Evolutionary conservation across 495 filamentous ascomycete species (phyloP).

Genomic region (Aspergillus saccharolyticus): DNA sequence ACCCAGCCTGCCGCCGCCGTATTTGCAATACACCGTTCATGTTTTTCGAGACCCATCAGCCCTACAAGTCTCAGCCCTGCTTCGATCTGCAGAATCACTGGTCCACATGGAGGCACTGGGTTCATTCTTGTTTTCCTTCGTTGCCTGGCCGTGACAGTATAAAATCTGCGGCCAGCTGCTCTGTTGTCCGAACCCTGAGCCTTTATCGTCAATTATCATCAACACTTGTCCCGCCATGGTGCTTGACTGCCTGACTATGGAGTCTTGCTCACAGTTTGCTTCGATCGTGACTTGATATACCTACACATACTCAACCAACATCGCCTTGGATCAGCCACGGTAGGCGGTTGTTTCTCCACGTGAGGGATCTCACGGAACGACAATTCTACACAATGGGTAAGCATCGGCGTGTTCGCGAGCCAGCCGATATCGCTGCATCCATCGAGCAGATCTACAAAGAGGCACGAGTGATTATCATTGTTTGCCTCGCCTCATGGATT

Average conservation of each 20-base stretch:
- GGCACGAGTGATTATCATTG: slow-evolving; percentile 12
- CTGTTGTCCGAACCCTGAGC: not conserved
- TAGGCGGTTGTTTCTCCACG: too few species aligned
- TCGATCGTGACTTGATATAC: not conserved
- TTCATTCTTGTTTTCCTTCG: not conserved
- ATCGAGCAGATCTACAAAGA: slow-evolving; percentile 14
- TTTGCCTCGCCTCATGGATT: slow-evolving; percentile 9
- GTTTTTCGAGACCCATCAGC: not conserved
- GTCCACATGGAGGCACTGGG: not conserved
- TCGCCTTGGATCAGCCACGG: not conserved
- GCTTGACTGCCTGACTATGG: not conserved
- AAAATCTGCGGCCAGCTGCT: not conserved
- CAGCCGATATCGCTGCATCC: not conserved
- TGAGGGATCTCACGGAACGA: not conserved
- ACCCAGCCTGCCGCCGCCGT: not conserved
- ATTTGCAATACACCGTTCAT: not conserved
- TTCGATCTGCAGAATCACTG: not conserved
- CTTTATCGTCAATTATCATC: too few species aligned
- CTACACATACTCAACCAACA: not conserved
- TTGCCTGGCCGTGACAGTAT: not conserved
- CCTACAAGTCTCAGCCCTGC: not conserved
- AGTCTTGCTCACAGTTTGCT: not conserved
- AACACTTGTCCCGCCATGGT: not conserved
- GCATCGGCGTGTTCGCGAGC: not conserved
- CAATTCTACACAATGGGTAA: slow-evolving; percentile 6